phyloP scores from a whole-genome alignment of 495 filamentous ascomycete species.

The Talaromyces trachyspermus region DNA sequence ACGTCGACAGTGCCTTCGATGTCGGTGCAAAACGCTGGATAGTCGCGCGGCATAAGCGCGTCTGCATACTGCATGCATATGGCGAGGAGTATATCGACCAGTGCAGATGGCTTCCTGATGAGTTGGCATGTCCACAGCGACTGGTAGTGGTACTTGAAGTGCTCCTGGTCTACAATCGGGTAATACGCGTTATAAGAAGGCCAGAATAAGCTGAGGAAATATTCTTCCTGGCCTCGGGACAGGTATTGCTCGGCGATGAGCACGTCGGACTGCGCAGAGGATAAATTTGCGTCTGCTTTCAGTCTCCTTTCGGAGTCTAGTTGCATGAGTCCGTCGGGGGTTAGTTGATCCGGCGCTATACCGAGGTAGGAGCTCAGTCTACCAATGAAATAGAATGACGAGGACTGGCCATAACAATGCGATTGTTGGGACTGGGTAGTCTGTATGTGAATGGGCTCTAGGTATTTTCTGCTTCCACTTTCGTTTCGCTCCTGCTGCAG shows the following conservation, averaged over 20 bases:
- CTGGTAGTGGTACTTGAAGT: constrained; percentile 37
- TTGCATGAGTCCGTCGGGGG: not conserved
- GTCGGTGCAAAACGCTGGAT: not conserved
- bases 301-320: not conserved
- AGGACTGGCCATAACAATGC: constrained; percentile 23
- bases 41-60: constrained; percentile 5
- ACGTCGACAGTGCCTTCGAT: constrained; percentile 1
- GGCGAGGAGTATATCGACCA: constrained; percentile 45
- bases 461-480: constrained; percentile 15
- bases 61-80: constrained; percentile 39
- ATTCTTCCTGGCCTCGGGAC: constrained; percentile 35
- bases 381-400: constrained; percentile 22
- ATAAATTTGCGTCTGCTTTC: not conserved
- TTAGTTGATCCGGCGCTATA: constrained; percentile 6
- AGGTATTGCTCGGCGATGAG: constrained; percentile 11
- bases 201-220: constrained; percentile 42
- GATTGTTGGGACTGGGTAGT: constrained; percentile 6
- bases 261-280: not conserved
- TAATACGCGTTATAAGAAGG: constrained; percentile 32
- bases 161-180: constrained; percentile 34
- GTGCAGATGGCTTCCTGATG: constrained; percentile 23
- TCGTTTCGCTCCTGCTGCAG: not conserved
- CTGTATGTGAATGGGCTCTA: constrained; percentile 8
- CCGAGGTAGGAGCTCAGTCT: constrained; percentile 24
- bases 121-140: constrained; percentile 32